Evolutionary conservation across 768 basidiomycete species (phyloP).

Genomic region (Leccinum fibrillosum): DNA sequence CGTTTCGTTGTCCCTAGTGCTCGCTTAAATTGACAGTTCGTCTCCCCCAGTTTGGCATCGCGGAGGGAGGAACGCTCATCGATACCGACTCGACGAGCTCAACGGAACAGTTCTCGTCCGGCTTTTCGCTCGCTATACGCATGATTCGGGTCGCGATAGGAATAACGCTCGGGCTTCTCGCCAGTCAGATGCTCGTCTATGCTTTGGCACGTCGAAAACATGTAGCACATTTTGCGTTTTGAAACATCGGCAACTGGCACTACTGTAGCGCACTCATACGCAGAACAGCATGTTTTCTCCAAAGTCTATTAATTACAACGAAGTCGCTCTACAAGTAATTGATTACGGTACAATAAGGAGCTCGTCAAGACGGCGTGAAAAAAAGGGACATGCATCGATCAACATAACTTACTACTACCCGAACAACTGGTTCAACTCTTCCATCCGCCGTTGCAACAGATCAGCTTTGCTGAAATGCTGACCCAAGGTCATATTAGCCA

Average conservation of each 20-base stretch:
- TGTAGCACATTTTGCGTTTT: conserved; percentile 74
- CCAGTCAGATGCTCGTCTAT: conserved; percentile 74
- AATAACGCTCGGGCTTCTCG: conserved; percentile 81
- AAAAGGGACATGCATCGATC: conserved; percentile 14
- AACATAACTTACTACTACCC: conserved; percentile 36
- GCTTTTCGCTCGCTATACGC: conserved; percentile 74
- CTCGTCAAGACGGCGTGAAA: conserved; percentile 14
- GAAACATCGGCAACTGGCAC: conserved; percentile 20
- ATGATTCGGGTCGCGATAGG: conserved; percentile 86
- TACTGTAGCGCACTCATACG: not conserved
- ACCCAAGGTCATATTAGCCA: conserved; percentile 93
- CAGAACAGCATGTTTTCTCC: conserved; percentile 2
- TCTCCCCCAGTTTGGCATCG: conserved; percentile 61
- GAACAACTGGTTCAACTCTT: conserved; percentile 81
- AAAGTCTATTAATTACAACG: conserved; percentile 32
- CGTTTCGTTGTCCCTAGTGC: not conserved
- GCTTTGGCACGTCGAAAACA: conserved; percentile 71
- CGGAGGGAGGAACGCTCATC: conserved; percentile 68
- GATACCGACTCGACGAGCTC: conserved; percentile 53
- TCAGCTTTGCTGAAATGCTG: conserved; percentile 87
- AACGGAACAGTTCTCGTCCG: conserved; percentile 60
- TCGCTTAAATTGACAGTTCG: conserved; percentile 12
- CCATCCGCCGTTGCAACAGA: conserved; percentile 80
- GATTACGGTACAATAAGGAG: conserved; percentile 28
- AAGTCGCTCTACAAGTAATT: conserved; percentile 27